These are phyloP conservation scores for Plectosphaerella cucumerina DNA, from an alignment of 2,329 filamentous ascomycete genomes.

Conservation along the genomic window DNA sequence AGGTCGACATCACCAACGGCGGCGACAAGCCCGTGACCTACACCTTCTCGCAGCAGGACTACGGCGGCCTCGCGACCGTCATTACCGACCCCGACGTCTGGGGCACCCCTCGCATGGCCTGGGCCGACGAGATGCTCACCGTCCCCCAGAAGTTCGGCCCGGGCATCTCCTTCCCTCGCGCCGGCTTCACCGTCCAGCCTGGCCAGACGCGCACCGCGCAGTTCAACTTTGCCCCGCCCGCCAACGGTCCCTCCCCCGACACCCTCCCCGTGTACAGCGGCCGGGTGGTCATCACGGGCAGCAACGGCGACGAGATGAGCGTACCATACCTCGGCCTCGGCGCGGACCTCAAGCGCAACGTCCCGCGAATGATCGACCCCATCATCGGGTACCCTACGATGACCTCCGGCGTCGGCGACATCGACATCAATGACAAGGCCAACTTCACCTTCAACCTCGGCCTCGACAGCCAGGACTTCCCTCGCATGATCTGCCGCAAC, in stretches of 20 bases:
- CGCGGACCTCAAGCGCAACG: conserved; percentile 5
- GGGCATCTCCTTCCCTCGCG: background rate
- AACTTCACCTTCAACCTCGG: conserved; percentile 10
- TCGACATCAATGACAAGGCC: conserved; percentile 2
- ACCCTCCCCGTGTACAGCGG: conserved; percentile 27
- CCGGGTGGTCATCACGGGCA: conserved; percentile 24
- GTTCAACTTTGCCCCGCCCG: background rate
- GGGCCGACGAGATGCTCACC: background rate
- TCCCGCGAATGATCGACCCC: background rate
- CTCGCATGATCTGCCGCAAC: background rate
- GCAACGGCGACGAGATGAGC: conserved; percentile 25
- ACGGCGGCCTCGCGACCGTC: background rate
- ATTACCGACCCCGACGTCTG: conserved; percentile 3
- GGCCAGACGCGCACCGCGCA: conserved; percentile 5
- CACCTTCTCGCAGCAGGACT: conserved; percentile 14
- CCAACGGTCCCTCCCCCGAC: too few relatives aligned
- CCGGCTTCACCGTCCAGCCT: background rate
- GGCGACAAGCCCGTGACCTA: conserved; percentile 26
- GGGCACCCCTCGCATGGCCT: conserved; percentile 10
- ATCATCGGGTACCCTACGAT: background rate
- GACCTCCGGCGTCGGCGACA: background rate
- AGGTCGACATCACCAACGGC: conserved; percentile 27
- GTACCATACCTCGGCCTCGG: conserved; percentile 24
- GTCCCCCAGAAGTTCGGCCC: conserved; percentile 3
- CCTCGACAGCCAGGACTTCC: conserved; percentile 9